Evolutionary conservation across 768 basidiomycete genomes (phyloP).

Genomic region (Podaxis pistillaris): DNA sequence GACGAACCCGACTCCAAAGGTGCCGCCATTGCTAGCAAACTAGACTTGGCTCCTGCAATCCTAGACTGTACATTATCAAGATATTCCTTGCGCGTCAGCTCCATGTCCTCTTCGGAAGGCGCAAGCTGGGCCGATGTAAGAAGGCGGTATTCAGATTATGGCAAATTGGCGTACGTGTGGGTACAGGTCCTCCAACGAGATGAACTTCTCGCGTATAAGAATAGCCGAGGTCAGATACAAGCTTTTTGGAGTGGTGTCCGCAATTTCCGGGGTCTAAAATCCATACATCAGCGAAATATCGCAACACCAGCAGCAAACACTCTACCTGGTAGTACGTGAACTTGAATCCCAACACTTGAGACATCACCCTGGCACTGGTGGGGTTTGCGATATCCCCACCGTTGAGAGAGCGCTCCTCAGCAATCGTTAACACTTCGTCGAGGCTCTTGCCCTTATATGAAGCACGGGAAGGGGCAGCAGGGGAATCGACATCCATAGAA

Average conservation of each 20-base stretch:
- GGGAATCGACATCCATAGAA: constrained; percentile 36
- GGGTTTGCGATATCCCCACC: constrained; percentile 20
- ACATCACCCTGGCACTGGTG: constrained; percentile 59
- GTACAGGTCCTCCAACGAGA: constrained; percentile 85
- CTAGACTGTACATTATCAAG: constrained; percentile 58
- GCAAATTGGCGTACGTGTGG: constrained; percentile 71
- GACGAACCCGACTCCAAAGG: constrained; percentile 60
- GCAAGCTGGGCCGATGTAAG: constrained; percentile 19
- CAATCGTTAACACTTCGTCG: constrained; percentile 62
- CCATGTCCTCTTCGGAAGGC: constrained; percentile 79
- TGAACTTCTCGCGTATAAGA: constrained; percentile 86
- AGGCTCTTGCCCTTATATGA: constrained; percentile 58
- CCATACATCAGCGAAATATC: constrained; percentile 14
- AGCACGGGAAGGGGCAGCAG: constrained; percentile 22
- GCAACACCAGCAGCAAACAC: constrained; percentile 21
- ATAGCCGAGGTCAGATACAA: constrained; percentile 84
- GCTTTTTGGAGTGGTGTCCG: constrained; percentile 64
- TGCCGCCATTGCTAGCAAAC: constrained; percentile 82
- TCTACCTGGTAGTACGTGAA: constrained; percentile 86
- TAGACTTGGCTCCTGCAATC: constrained; percentile 67
- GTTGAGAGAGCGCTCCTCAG: constrained; percentile 35
- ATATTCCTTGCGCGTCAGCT: constrained; percentile 62
- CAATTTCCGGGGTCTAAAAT: constrained; percentile 40
- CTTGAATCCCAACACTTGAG: constrained; percentile 98
- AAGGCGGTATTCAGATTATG: constrained; percentile 2